Conservation (phyloP, 768 basidiomycete species). For the Suillus discolor region DNA sequence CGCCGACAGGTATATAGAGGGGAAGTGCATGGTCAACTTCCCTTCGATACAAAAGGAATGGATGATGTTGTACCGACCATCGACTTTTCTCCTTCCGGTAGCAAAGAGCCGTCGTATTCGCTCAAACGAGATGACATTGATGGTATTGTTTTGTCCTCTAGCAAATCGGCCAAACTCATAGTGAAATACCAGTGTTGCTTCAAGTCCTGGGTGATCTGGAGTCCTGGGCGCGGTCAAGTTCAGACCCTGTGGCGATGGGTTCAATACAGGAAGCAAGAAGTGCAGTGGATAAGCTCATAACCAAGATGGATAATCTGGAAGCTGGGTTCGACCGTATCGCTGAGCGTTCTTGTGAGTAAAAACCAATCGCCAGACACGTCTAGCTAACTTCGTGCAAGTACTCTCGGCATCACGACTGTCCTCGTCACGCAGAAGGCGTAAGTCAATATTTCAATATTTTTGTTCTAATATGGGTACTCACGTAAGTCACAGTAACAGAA, state of each 20-base stretch:
- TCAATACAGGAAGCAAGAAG: conserved; percentile 65
- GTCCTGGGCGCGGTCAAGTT: conserved; percentile 47
- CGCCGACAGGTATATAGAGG: conserved; percentile 83
- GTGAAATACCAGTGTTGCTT: conserved; percentile 51
- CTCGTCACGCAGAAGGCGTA: conserved; percentile 71
- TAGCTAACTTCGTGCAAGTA: conserved; percentile 45
- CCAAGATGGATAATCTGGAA: conserved; percentile 80
- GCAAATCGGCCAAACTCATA: conserved; percentile 11
- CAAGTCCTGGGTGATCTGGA: conserved; percentile 68
- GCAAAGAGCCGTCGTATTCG: conserved; percentile 61
- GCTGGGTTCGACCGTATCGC: conserved; percentile 84
- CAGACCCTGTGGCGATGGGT: conserved; percentile 47
- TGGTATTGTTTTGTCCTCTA: conserved; percentile 44
- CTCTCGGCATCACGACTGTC: conserved; percentile 75
- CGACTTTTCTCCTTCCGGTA: conserved; percentile 76
- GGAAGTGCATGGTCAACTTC: conserved; percentile 83
- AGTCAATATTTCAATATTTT: conserved; percentile 31
- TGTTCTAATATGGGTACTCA: conserved; percentile 8
- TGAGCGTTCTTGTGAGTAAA: conserved; percentile 72
- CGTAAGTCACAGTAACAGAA: conserved; percentile 54
- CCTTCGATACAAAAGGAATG: conserved; percentile 83
- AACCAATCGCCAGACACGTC: background rate
- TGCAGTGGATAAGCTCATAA: conserved; percentile 68
- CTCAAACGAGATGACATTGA: conserved; percentile 73
- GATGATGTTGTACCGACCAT: conserved; percentile 78